Base-by-base conservation (phyloP, 176 grass and related monocot species). In the Tillandsia fasciculata region DNA sequence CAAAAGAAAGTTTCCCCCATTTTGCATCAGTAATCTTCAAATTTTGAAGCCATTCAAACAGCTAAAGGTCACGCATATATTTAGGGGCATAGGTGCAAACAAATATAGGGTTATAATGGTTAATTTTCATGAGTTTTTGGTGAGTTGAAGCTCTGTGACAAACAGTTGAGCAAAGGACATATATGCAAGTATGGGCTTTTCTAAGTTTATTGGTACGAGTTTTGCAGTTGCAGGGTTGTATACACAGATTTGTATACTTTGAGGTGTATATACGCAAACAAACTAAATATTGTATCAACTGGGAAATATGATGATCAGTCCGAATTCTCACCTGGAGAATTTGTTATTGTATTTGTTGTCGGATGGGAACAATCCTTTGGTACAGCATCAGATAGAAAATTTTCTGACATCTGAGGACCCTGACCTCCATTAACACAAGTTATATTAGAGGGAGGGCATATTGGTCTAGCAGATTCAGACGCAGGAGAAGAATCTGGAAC, bases 311-410 rank as follows among this genome's bases (percentile, higher is more conserved):
- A 61, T 18, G 17, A 61, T 61, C 17, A 18, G 22, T 61, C 8
- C 56, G 14, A 61, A 61, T 7, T 67, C 81, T 85, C 69, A 99
- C 94, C 94, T 33, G 80, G 82, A 84, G 77, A 74, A 80, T 15
- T 51, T 69, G 76, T 53, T 18, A 82, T 72, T 65, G 61, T 72
- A 66, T 78, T 84, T 76, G 78, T 26, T 7, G 81, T 83, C 10
- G 83, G 82, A 69, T 84, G 74, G 49, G 74, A 42, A 42, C 33
- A 42, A 42, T 42, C 33, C 33, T 42, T 56, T 70, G 78, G 80
- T 74, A 71, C 71, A 78, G 57, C 79, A 81, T 86, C 78, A 79
- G 71, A 67, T 61, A 70, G 69, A 52, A 72, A 77, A 56, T 81
- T 78, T 23, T 88, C 80, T 22, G 28, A 12, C 2, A 18, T 69